Evolutionary conservation across 148 eudicot genomes (phyloP).

Genomic region (Linanthus parryae): DNA sequence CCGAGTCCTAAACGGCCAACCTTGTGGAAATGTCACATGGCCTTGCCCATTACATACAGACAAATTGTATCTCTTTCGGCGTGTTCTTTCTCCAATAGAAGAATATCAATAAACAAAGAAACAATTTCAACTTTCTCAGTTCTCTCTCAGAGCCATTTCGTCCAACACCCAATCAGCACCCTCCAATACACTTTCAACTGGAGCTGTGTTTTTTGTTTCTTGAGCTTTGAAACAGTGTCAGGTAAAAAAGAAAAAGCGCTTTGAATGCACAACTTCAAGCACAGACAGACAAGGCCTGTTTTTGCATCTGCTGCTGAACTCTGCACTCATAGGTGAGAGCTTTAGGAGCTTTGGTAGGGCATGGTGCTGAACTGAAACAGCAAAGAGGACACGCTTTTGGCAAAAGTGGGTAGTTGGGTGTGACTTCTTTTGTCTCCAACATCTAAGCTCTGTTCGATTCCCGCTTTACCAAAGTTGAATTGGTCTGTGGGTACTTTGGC

Average conservation of each 20-base stretch:
- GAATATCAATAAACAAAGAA: too few species aligned
- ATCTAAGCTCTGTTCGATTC: neutral
- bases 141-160: neutral
- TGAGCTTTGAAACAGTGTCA: neutral
- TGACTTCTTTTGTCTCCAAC: too few species aligned
- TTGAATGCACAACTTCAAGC: too few species aligned
- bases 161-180: neutral
- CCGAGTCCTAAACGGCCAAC: neutral
- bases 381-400: neutral
- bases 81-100: neutral
- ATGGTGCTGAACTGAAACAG: neutral
- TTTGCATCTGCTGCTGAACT: too few species aligned
- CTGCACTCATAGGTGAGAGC: neutral
- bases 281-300: too few species aligned
- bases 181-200: neutral
- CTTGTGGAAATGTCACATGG: conserved; percentile 3
- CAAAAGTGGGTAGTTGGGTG: too few species aligned
- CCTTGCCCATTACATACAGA: neutral
- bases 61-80: neutral
- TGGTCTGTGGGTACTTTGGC: neutral
- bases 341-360: neutral
- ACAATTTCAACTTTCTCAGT: too few species aligned
- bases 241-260: too few species aligned
- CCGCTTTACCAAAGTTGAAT: neutral
- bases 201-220: neutral